Percentiles rank a stretch among this genome's conserved stretches.
Conservation (phyloP, 306 rosid genomes). For the Rosa rugosa region DNA sequence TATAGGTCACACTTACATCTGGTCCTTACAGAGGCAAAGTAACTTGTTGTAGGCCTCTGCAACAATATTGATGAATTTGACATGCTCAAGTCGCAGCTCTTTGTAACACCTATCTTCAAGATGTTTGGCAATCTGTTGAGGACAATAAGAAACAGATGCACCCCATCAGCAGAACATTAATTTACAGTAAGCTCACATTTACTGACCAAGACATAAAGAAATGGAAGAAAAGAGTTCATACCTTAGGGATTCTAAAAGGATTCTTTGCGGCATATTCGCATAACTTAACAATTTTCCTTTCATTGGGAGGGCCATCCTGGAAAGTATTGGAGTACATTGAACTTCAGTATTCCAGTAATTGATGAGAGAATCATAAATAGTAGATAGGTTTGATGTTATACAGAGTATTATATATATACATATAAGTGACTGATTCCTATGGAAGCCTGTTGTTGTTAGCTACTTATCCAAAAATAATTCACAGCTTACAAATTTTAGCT, state of each 20-base stretch:
- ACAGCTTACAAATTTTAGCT: background rate
- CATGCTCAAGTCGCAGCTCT: constrained; percentile 74
- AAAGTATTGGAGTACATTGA: constrained; percentile 20
- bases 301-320: constrained; percentile 80
- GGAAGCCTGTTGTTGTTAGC: background rate
- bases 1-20: constrained; percentile 71
- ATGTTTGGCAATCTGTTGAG: constrained; percentile 75
- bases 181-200: background rate
- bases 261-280: constrained; percentile 95
- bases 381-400: background rate
- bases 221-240: constrained; percentile 18
- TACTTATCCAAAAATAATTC: background rate
- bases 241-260: constrained; percentile 93
- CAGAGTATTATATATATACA: background rate
- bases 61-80: constrained; percentile 61
- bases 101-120: constrained; percentile 94
- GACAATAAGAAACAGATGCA: constrained; percentile 14
- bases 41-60: constrained; percentile 73
- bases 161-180: constrained; percentile 27
- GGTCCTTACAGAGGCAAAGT: constrained; percentile 82
- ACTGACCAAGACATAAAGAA: background rate
- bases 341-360: constrained; percentile 17
- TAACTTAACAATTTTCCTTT: constrained; percentile 81
- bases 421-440: background rate
- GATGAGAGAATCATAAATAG: constrained; percentile 5